Evolutionary conservation across 2,329 filamentous ascomycete species (phyloP), one percentile per base, ranked within the genome.

Genomic region (Cordyceps farinosa): DNA sequence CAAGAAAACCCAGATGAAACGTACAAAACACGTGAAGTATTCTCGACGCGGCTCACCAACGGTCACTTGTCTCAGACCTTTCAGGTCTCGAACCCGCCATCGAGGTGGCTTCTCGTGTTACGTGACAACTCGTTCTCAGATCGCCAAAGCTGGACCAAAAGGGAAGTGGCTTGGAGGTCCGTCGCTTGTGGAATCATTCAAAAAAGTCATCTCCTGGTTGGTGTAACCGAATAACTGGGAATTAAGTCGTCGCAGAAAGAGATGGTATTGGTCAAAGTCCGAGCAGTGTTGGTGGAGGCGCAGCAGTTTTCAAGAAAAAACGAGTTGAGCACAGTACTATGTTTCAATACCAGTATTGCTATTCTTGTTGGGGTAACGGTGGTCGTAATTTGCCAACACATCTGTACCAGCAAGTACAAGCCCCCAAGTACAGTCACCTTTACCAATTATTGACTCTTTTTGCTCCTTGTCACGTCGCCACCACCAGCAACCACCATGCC

Each of bases 401-500:
- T 47, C 8, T 36, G 22, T 22, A 22, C 22, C 13, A 4, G 7
- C 17, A 7, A 34, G 40, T 22, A 27, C 30, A 34, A 2, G 8
- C 32, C 17, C 17, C 32, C 34, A 53, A 17, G 32, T 34, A 34
- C 48, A 34, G 17, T 34, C 30, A 6, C 15, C 30, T 15, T 48
- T 3, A 8, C 45, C 30, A 34, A 9, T 30, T 36, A 61, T 48
- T 36, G 57, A 29, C 13, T 59, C 29, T 48, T 42, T 51, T 60
- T 62, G 22, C 9, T 42, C 42, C 40, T 30, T 36, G 32, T 32
- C 22, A 13, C 47, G 15, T 47, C 42, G 52, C 45, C 60, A 36
- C 34, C 5, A 10, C 62, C 70, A 7, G 70, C 70, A 7, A 75
- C 68, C 22, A 76, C 64, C 5, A 71, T 74, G 22, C 79, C 78